These are phyloP conservation scores for Centella asiatica DNA, from an alignment of 129 eudicot species.

Conservation along the genomic window DNA sequence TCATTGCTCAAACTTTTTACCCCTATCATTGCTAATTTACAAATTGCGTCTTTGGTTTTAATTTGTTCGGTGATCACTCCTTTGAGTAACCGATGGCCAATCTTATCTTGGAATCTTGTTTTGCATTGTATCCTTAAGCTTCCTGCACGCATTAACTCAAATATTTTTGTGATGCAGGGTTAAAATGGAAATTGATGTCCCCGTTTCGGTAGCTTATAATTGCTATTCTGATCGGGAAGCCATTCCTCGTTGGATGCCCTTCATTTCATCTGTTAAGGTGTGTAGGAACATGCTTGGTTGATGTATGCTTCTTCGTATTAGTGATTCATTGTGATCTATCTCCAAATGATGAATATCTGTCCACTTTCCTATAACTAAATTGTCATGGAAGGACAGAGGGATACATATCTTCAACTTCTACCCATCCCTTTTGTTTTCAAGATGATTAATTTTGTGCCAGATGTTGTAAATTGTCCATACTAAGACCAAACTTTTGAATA, in stretches of 20 bases:
- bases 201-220: constrained; percentile 71
- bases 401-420: background rate
- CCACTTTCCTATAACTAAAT: no score
- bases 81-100: no score
- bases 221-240: constrained; percentile 89
- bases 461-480: background rate
- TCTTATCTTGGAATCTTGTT: background rate
- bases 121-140: background rate
- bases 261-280: constrained; percentile 90
- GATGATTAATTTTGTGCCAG: background rate
- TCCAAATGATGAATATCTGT: background rate
- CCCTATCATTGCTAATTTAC: no score
- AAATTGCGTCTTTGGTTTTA: no score
- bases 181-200: constrained; percentile 82
- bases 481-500: background rate
- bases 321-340: background rate
- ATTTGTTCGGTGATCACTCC: background rate
- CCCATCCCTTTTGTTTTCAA: background rate
- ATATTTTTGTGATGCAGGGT: constrained; percentile 44
- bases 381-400: background rate
- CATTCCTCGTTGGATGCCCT: constrained; percentile 97
- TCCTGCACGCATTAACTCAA: background rate
- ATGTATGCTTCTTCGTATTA: background rate
- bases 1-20: no score
- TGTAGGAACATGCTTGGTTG: background rate